phyloP scores from a whole-genome alignment of 1,139 yeast species.

The Diutina sp. region DNA sequence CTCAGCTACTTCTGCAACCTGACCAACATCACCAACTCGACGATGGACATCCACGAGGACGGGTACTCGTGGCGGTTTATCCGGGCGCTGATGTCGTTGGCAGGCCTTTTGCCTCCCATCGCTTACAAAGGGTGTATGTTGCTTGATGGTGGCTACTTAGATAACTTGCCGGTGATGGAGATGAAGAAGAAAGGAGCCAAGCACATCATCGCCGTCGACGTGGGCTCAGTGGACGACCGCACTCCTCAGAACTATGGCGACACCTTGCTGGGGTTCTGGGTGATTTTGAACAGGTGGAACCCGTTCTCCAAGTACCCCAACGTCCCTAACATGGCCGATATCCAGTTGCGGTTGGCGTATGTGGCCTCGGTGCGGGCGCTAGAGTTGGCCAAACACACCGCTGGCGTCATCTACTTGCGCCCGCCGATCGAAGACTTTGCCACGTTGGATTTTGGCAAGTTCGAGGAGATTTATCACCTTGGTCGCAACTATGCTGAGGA shows the following conservation, averaged over 20 bases:
- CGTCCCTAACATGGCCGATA: constrained; percentile 90
- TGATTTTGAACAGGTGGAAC: constrained; percentile 74
- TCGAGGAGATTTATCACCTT: constrained; percentile 76
- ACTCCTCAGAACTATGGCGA: constrained; percentile 91
- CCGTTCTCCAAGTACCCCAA: constrained; percentile 82
- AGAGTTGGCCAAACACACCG: constrained; percentile 72
- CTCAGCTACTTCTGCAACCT: constrained; percentile 78
- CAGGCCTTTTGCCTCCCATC: constrained; percentile 86
- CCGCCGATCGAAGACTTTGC: constrained; percentile 93
- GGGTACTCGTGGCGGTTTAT: constrained; percentile 96
- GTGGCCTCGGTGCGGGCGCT: constrained; percentile 92
- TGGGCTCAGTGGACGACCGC: constrained; percentile 87
- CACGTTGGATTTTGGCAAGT: constrained; percentile 83
- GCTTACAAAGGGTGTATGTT: constrained; percentile 86
- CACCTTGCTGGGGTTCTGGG: constrained; percentile 88
- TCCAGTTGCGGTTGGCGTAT: constrained; percentile 85
- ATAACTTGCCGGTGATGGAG: constrained; percentile 82
- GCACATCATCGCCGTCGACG: constrained; percentile 89
- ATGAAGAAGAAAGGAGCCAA: constrained; percentile 86
- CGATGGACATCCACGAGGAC: constrained; percentile 85
- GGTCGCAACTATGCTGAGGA: constrained; percentile 68
- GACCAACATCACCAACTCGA: constrained; percentile 90
- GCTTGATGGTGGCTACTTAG: constrained; percentile 92
- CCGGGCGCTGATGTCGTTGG: constrained; percentile 93
- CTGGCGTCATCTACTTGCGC: constrained; percentile 80